Conservation (phyloP, 306 rosid species). For the Urtica urens region DNA sequence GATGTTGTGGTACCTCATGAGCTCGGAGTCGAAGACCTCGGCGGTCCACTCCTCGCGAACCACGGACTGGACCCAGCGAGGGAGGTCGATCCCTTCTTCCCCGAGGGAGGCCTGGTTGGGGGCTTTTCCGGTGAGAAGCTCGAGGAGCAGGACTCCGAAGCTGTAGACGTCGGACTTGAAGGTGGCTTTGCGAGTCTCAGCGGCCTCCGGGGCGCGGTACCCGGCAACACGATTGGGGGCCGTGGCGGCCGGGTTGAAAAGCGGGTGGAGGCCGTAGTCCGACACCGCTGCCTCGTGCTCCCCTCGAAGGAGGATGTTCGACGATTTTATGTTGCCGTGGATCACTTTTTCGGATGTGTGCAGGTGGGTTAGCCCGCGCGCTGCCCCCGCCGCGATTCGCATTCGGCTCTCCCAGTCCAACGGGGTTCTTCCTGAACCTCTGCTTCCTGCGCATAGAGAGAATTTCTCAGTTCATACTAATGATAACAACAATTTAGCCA, state of each 20-base stretch:
- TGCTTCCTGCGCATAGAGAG: slow-evolving; percentile 92
- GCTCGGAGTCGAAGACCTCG: slow-evolving; percentile 86
- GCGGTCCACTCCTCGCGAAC: slow-evolving; percentile 99
- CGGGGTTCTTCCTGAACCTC: slow-evolving; percentile 94
- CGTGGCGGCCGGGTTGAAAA: slow-evolving; percentile 53
- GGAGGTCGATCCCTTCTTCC: slow-evolving; percentile 85
- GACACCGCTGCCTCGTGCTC: slow-evolving; percentile 60
- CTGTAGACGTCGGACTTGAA: slow-evolving; percentile 95
- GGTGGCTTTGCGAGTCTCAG: slow-evolving; percentile 64
- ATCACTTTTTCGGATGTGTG: slow-evolving; percentile 76
- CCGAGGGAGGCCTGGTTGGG: slow-evolving; percentile 93
- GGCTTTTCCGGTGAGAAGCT: slow-evolving; percentile 84
- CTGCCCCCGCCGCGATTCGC: slow-evolving; percentile 61
- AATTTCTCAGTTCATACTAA: no score
- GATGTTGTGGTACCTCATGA: slow-evolving; percentile 81
- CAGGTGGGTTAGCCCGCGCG: slow-evolving; percentile 67
- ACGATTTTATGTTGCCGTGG: slow-evolving; percentile 87
- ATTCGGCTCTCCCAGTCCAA: slow-evolving; percentile 89
- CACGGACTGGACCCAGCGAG: slow-evolving; percentile 97
- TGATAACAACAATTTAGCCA: no score
- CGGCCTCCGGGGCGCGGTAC: slow-evolving; percentile 73
- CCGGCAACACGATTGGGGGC: slow-evolving; percentile 78
- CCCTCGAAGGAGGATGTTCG: slow-evolving; percentile 66
- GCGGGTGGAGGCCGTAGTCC: slow-evolving; percentile 68
- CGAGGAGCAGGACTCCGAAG: slow-evolving; percentile 76